These are phyloP conservation scores for Neophaeococcomyces aloes DNA, from an alignment of 2,329 filamentous ascomycete species.

Conservation along the genomic window DNA sequence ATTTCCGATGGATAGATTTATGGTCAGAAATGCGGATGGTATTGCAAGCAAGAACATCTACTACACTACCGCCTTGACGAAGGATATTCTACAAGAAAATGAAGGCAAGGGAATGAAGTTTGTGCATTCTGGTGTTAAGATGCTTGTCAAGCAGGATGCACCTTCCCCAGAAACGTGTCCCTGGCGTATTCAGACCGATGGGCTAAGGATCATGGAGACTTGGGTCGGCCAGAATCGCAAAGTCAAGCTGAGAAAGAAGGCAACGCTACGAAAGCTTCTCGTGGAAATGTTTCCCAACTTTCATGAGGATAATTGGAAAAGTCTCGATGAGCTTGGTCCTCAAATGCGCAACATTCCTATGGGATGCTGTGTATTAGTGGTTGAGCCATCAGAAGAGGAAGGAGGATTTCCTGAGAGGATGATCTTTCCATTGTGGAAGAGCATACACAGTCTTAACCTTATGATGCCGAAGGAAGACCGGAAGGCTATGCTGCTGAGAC, in stretches of 20 bases:
- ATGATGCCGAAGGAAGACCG: conserved; percentile 98
- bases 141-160: conserved; percentile 97
- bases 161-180: conserved; percentile 76
- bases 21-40: conserved; percentile 87
- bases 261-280: conserved; percentile 70
- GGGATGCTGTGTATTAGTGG: conserved; percentile 82
- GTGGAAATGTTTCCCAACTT: conserved; percentile 97
- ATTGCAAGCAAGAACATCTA: conserved; percentile 91
- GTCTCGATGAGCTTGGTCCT: conserved; percentile 79
- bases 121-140: conserved; percentile 92
- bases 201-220: conserved; percentile 78
- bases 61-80: conserved; percentile 77
- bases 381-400: conserved; percentile 60
- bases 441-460: conserved; percentile 79
- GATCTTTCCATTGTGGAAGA: conserved; percentile 89
- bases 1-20: conserved; percentile 84
- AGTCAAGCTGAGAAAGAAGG: conserved; percentile 62
- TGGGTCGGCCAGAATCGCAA: conserved; percentile 74
- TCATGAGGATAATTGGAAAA: conserved; percentile 59
- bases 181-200: conserved; percentile 94
- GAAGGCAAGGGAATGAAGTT: conserved; percentile 89
- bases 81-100: conserved; percentile 76
- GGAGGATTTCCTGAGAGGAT: conserved; percentile 62
- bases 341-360: conserved; percentile 67
- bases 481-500: conserved; percentile 75